phyloP scores from a whole-genome alignment of 2,329 filamentous ascomycete species.

The Colletotrichum sp. region DNA sequence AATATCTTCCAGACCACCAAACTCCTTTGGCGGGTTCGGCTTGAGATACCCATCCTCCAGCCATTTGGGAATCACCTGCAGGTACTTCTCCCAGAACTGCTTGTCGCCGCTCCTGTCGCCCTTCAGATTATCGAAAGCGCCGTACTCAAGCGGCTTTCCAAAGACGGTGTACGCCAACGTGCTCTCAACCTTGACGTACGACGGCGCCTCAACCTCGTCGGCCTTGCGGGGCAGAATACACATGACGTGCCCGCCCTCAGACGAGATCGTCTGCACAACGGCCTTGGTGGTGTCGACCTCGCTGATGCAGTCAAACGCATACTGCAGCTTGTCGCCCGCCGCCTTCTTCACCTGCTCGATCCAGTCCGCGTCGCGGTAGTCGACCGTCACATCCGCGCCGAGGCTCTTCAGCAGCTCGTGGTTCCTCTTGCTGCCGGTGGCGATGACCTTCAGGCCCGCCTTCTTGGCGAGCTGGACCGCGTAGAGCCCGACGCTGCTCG shows the following conservation, averaged over 20 bases:
- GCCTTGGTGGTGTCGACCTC: conserved; percentile 32
- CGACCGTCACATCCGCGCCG: conserved; percentile 52
- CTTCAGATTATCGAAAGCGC: conserved; percentile 1
- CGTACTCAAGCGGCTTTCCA: background rate
- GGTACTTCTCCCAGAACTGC: conserved; percentile 16
- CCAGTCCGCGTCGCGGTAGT: conserved; percentile 41
- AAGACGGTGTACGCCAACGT: conserved; percentile 14
- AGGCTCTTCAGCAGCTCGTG: conserved; percentile 41
- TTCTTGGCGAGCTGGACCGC: conserved; percentile 12
- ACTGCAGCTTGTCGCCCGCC: background rate
- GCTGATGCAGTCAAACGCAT: conserved; percentile 35
- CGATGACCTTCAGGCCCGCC: conserved; percentile 11
- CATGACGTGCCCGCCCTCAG: conserved; percentile 32
- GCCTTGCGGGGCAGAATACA: conserved; percentile 26
- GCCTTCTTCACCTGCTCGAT: conserved; percentile 24
- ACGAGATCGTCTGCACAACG: conserved; percentile 27
- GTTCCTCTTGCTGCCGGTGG: conserved; percentile 31
- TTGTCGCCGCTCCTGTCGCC: conserved; percentile 7
- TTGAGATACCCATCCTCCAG: background rate
- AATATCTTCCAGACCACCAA: conserved; percentile 5
- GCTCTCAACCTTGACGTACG: conserved; percentile 16
- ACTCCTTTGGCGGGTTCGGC: conserved; percentile 15
- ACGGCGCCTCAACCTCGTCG: conserved; percentile 3
- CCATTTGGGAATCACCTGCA: background rate
- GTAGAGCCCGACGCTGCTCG: conserved; percentile 23